Evolutionary conservation across 225 moss, liverwort and hornwort species (phyloP).

Genomic region (Polytrichum commune): DNA sequence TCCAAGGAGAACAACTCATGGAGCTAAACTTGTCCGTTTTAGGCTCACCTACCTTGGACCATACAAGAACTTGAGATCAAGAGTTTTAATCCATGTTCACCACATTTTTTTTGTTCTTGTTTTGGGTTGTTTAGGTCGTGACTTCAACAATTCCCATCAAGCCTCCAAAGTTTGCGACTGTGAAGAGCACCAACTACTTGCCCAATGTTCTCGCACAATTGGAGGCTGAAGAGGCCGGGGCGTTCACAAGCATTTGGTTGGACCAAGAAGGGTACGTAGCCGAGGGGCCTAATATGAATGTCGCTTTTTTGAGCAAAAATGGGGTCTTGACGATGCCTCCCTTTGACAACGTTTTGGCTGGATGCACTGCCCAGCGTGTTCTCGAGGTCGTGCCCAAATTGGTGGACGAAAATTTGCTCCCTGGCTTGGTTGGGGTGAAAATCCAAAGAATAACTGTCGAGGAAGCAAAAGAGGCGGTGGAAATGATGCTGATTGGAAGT

Average conservation of each 20-base stretch:
- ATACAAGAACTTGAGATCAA: too few relatives aligned
- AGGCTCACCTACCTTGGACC: too few relatives aligned
- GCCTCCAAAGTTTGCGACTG: conserved; percentile 63
- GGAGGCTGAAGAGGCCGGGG: conserved; percentile 76
- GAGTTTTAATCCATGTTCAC: too few relatives aligned
- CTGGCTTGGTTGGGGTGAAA: conserved; percentile 39
- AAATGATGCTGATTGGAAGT: conserved; percentile 91
- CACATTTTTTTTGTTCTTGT: not conserved
- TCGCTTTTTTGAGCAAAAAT: conserved; percentile 43
- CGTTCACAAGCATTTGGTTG: conserved; percentile 75
- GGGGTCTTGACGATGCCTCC: conserved; percentile 60
- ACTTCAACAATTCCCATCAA: conserved; percentile 82
- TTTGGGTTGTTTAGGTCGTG: conserved; percentile 42
- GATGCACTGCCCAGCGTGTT: conserved; percentile 73
- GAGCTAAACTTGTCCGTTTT: too few relatives aligned
- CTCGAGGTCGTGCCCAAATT: conserved; percentile 43
- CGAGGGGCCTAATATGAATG: conserved; percentile 87
- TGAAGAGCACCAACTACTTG: conserved; percentile 93
- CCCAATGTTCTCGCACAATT: conserved; percentile 75
- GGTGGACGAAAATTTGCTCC: conserved; percentile 14
- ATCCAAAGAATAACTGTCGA: conserved; percentile 48
- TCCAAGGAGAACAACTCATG: too few relatives aligned
- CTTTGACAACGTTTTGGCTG: conserved; percentile 73
- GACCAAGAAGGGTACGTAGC: conserved; percentile 82
- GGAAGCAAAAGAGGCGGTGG: conserved; percentile 65